Evolutionary conservation across 1,139 yeast genomes (phyloP).

Genomic region (Geotrichum phurueaensis): DNA sequence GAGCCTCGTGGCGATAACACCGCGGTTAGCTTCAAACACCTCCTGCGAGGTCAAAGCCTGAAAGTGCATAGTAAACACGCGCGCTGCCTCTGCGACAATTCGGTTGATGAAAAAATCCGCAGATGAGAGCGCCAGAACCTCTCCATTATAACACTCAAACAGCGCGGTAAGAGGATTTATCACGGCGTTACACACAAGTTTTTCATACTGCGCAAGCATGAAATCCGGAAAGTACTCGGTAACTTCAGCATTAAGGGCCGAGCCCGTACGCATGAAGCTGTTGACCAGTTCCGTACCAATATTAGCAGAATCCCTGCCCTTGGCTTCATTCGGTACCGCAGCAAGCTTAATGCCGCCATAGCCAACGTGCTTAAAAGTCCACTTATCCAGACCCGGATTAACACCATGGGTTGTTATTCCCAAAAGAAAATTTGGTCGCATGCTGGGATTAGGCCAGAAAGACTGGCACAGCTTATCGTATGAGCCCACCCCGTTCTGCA

Average conservation of each 20-base stretch:
- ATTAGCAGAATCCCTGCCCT: neutral
- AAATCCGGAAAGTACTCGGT: constrained; percentile 48
- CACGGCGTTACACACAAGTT: constrained; percentile 67
- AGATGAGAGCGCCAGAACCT: constrained; percentile 38
- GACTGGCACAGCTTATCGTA: constrained; percentile 46
- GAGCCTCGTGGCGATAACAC: constrained; percentile 3
- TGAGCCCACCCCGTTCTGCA: constrained; percentile 77
- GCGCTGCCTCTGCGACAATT: constrained; percentile 29
- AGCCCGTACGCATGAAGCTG: constrained; percentile 8
- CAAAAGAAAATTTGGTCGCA: constrained; percentile 56
- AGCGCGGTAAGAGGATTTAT: constrained; percentile 71
- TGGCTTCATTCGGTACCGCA: neutral
- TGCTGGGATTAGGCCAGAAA: constrained; percentile 48
- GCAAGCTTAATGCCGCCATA: constrained; percentile 51
- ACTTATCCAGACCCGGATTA: constrained; percentile 34
- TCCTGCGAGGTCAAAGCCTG: constrained; percentile 18
- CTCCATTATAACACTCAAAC: constrained; percentile 68
- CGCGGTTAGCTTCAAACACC: constrained; percentile 17
- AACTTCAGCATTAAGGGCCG: constrained; percentile 41
- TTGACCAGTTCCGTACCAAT: constrained; percentile 6
- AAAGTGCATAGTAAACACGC: constrained; percentile 33
- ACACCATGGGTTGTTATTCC: constrained; percentile 86
- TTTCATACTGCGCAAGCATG: constrained; percentile 60
- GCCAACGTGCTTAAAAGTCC: constrained; percentile 58
- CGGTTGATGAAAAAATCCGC: constrained; percentile 20